phyloP scores from a whole-genome alignment of 208 protist species.

The Acanthamoeba lenticulata region DNA sequence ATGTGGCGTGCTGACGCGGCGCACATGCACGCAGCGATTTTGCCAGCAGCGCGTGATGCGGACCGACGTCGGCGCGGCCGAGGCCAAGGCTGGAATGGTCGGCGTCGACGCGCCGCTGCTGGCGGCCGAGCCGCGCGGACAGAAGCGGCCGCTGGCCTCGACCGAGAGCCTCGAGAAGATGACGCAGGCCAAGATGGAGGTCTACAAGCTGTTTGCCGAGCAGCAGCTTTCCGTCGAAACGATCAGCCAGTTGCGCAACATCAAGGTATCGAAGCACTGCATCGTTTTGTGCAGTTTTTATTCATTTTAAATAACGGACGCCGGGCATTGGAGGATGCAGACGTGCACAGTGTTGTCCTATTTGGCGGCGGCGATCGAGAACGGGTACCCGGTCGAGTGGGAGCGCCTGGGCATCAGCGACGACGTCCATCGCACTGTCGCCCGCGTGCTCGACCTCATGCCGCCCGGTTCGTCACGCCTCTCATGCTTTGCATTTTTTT shows the following conservation, averaged over 20 bases:
- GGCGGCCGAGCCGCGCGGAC: background rate
- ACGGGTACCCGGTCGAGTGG: background rate
- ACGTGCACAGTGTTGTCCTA: background rate
- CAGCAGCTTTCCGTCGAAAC: slow-evolving; percentile 2
- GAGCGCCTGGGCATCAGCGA: background rate
- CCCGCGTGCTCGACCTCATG: background rate
- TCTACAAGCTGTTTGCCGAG: slow-evolving; percentile 1
- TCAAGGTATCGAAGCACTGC: background rate
- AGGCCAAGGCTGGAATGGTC: background rate
- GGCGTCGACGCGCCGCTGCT: background rate
- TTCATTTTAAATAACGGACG: background rate
- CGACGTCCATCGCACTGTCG: background rate
- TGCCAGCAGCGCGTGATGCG: background rate
- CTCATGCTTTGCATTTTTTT: background rate
- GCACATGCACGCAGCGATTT: background rate
- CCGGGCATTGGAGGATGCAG: background rate
- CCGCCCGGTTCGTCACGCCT: too few relatives aligned
- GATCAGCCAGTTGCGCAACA: background rate
- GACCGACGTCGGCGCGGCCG: background rate
- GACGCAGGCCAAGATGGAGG: slow-evolving; percentile 40
- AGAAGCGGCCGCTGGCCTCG: background rate
- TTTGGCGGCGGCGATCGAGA: background rate
- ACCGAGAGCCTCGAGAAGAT: slow-evolving; percentile 12
- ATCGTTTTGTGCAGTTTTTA: background rate
- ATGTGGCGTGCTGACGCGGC: background rate